phyloP scores from a whole-genome alignment of 2,329 filamentous ascomycete genomes.

The Epichloe amarillans region DNA sequence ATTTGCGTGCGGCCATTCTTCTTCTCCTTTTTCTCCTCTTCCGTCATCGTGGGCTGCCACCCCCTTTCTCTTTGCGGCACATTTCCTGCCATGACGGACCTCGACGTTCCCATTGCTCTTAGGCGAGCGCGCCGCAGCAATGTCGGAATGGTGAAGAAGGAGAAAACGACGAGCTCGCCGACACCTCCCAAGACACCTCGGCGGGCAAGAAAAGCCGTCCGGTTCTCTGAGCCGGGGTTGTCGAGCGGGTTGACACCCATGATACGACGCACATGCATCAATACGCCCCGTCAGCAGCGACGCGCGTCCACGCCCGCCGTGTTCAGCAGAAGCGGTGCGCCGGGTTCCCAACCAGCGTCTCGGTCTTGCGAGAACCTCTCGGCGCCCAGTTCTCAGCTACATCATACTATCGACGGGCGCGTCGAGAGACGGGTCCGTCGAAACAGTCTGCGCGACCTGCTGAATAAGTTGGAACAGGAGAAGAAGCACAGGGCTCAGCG shows the following conservation, averaged over 20 bases:
- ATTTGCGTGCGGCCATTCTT: too few species aligned
- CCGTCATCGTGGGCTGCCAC: neutral
- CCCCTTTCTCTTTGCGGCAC: too few species aligned
- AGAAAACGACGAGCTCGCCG: constrained; percentile 7
- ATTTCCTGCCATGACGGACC: constrained; percentile 20
- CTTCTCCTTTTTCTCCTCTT: neutral
- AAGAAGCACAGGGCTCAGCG: constrained; percentile 27
- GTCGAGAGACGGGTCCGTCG: constrained; percentile 43
- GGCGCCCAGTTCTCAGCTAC: constrained; percentile 23
- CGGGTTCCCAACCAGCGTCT: constrained; percentile 6
- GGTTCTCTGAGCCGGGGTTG: constrained; percentile 45
- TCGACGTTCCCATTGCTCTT: constrained; percentile 40
- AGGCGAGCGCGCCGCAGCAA: constrained; percentile 37
- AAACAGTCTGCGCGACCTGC: constrained; percentile 44
- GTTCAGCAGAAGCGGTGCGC: constrained; percentile 7
- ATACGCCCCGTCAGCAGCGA: constrained; percentile 22
- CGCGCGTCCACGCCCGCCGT: constrained; percentile 31
- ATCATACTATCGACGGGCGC: constrained; percentile 42
- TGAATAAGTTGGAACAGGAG: constrained; percentile 37
- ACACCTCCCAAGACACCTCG: constrained; percentile 17
- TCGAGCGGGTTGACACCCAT: constrained; percentile 46
- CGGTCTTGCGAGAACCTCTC: constrained; percentile 19
- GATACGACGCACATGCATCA: constrained; percentile 37
- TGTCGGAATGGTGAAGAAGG: constrained; percentile 15
- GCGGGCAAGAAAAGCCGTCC: constrained; percentile 33